phyloP scores from a whole-genome alignment of 2,329 filamentous ascomycete genomes.

The Alternaria atra region DNA sequence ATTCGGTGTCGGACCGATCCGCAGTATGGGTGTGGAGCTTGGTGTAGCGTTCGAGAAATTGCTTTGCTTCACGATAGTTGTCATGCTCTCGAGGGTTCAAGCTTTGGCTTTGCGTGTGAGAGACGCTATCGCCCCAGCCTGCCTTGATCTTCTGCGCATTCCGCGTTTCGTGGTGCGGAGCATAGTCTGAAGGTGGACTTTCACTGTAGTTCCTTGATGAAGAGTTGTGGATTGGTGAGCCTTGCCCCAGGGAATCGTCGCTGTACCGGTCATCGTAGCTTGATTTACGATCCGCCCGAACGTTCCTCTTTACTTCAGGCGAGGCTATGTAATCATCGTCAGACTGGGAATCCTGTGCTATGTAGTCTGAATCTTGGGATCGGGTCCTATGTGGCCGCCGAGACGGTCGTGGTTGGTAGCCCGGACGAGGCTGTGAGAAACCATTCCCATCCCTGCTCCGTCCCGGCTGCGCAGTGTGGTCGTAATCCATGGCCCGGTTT shows the following conservation, averaged over 20 bases:
- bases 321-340: constrained; percentile 16
- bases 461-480: constrained; percentile 6
- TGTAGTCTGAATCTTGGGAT: constrained; percentile 9
- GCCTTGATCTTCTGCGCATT: constrained; percentile 11
- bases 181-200: background rate
- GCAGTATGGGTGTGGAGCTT: background rate
- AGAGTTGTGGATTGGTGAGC: constrained; percentile 1
- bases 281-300: background rate
- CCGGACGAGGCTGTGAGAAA: background rate
- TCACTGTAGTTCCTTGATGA: background rate
- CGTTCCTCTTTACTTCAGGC: constrained; percentile 1
- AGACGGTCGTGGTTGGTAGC: background rate
- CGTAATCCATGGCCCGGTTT: constrained; percentile 2
- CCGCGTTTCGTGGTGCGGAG: background rate
- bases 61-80: constrained; percentile 14
- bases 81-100: constrained; percentile 10
- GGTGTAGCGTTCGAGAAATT: constrained; percentile 8
- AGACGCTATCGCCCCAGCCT: constrained; percentile 19
- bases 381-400: background rate
- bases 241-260: background rate
- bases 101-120: constrained; percentile 22
- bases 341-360: constrained; percentile 3
- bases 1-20: constrained; percentile 5
- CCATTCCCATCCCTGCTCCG: background rate
- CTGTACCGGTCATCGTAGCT: constrained; percentile 3